These are phyloP conservation scores for Cardamine resedifolia DNA, from an alignment of 345 rosid species.

Conservation along the genomic window DNA sequence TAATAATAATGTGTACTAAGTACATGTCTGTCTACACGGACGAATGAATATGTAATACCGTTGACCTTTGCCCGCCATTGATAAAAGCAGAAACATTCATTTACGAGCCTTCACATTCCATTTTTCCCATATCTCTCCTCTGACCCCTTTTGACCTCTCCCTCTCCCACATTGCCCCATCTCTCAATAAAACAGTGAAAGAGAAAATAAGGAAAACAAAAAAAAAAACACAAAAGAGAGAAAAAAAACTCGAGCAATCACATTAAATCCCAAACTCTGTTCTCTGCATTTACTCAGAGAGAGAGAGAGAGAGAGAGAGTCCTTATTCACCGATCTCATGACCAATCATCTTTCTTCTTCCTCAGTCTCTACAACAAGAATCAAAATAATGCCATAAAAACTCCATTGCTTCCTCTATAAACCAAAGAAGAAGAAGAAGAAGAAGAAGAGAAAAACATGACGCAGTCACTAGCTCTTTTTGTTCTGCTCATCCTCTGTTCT, in stretches of 20 bases:
- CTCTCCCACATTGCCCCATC: constrained; percentile 10
- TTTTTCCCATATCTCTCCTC: constrained; percentile 42
- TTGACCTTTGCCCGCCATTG: constrained; percentile 32
- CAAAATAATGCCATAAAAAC: constrained; percentile 12
- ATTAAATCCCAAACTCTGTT: constrained; percentile 3
- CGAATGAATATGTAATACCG: constrained; percentile 8
- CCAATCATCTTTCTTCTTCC: constrained; percentile 20
- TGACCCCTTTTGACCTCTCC: constrained; percentile 37
- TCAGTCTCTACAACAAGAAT: constrained; percentile 3
- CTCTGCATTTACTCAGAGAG: constrained; percentile 26
- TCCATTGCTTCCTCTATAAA: not conserved
- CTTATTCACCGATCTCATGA: constrained; percentile 29
- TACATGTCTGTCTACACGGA: constrained; percentile 20
- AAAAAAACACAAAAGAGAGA: constrained; percentile 9
- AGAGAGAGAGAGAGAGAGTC: constrained; percentile 5
- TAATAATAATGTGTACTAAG: too few species aligned
- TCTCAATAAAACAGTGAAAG: constrained; percentile 42
- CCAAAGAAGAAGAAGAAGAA: not conserved
- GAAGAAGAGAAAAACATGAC: constrained; percentile 9
- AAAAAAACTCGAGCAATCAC: not conserved
- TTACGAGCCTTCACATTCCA: constrained; percentile 15
- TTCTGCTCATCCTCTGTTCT: constrained; percentile 34
- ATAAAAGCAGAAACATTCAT: constrained; percentile 40
- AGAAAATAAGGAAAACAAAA: not conserved
- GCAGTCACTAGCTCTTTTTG: constrained; percentile 15